Base-by-base conservation (phyloP, 768 basidiomycete genomes). In the Rhodosporidiobolus odoratus region DNA sequence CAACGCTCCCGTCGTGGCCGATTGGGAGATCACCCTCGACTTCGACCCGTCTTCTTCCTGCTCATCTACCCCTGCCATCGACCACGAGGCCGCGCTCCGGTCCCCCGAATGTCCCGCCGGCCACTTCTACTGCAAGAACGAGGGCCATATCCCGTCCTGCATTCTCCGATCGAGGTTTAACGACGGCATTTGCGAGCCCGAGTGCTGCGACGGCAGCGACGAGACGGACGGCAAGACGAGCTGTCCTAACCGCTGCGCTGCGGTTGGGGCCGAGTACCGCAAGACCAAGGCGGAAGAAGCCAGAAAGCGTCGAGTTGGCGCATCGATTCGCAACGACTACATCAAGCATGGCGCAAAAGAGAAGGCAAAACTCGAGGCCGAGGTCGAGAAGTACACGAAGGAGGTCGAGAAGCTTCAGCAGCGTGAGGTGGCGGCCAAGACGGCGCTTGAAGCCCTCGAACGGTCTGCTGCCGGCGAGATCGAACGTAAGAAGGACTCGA, bases 171-270 rank as follows among this genome's bases (percentile, higher is more conserved):
- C 91, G 41, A 83, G 90, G 74, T 93, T 99, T 19, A 88, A 86
- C 53, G 95, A 99, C 79, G 94, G 95, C 1, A 83, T 97, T 34
- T 99, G 95, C 79, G 95, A 99, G 78, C 84, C 85, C 1, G 86
- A 91, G 78, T 99, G 95, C 76, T 99, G 95, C 77, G 95, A 99
- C 75, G 95, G 95, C 19, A 92, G 92, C 0, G 95, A 99, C 80
- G 96, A 99, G 81, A 84, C 82, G 34, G 80, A 85, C 16, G 92
- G 92, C 25, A 75, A 76, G 47, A 76, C 77, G 17, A 83, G 88
- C 23, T 99, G 96, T 79, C 80, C 84, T 43, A 87, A 96, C 79
- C 81, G 80, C 4, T 99, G 96, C 78, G 83, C 83, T 57, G 86
- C 88, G 77, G 83, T 90, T 53, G 92, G 93, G 2, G 85, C 86